Percentiles rank a stretch among this genome's conserved stretches.
These are phyloP conservation scores for Magnolia officinalis DNA, from an alignment of 164 flowering plant species.

Conservation along the genomic window DNA sequence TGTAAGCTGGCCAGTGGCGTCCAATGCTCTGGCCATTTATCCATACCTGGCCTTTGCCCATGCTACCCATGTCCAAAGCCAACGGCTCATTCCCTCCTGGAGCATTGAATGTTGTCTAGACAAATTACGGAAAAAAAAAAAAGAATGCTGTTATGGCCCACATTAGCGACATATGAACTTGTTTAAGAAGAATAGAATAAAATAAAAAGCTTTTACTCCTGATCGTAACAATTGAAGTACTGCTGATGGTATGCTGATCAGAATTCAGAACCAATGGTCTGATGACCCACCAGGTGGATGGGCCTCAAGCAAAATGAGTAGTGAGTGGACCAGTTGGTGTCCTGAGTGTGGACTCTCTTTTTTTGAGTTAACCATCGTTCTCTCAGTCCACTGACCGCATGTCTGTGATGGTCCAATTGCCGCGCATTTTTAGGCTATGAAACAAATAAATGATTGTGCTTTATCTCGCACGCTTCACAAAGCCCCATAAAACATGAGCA, in stretches of 20 bases:
- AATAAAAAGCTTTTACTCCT: not conserved
- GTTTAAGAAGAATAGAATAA: too few relatives aligned
- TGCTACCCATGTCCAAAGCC: slow-evolving; percentile 72
- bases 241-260: not conserved
- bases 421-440: not conserved
- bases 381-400: too few relatives aligned
- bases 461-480: not conserved
- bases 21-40: slow-evolving; percentile 75
- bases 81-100: slow-evolving; percentile 67
- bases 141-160: not conserved
- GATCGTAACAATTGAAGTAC: too few relatives aligned
- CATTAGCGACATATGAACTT: not conserved
- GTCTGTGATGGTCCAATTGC: too few relatives aligned
- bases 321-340: not conserved
- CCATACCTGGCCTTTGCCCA: slow-evolving; percentile 94
- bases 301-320: not conserved
- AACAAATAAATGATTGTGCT: not conserved
- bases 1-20: slow-evolving; percentile 80
- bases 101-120: slow-evolving; percentile 58
- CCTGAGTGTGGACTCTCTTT: not conserved
- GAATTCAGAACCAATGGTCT: not conserved
- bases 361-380: not conserved
- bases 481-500: not conserved
- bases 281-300: not conserved
- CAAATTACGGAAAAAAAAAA: not conserved